Evolutionary conservation across 139 green algal genomes (phyloP), one percentile per base, ranked within the genome.

Genomic region (Eudorina sp.): DNA sequence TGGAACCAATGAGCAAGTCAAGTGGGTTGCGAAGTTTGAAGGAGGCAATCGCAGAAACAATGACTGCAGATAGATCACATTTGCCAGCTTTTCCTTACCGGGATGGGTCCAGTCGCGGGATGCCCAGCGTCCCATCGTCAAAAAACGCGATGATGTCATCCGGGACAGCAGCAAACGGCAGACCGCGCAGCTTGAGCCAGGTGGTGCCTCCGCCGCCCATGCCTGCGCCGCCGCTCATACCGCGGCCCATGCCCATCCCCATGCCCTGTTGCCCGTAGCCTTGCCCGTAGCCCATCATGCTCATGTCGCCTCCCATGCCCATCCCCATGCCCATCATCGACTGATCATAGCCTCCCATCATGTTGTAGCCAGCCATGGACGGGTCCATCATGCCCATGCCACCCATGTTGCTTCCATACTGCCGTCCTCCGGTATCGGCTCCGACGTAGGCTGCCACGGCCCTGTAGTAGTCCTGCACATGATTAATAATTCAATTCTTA

Each of bases 101-200:
- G 55, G 92, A 90, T 29, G 89, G 69, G 73, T 84, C 72, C 7
- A 92, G 23, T 0, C 90, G 88, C 3, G 89, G 53, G 36, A 95
- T 88, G n/a, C 85, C 90, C 25, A 93, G 64, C 0, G 79, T 46
- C 19, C 89, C 48, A 85, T 97, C 94, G 36, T 97, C 90, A 90
- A 99, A 99, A 91, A 97, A 99, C 8, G 92, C 66, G 13, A 94
- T 90, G 80, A 99, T 95, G 76, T 98, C 96, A 4, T 96, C 88
- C 31, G 91, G 90, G 6, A 90, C 92, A n/a, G 95, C 94, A 18
- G 85, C 92, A 89, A 97, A 99, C 2, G 96, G 96, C 84, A 99
- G 90, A 2, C 96, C 96, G 7, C 96, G 91, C 85, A 99, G 91
- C 90, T 96, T 95, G 51, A 99, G 91, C 41, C 98, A 93, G 72